A percentile compares a stretch with the other conserved stretches of the same genome.
These are phyloP conservation scores for Penicillium aurantiogriseum DNA, from an alignment of 2,329 filamentous ascomycete genomes.

Conservation along the genomic window DNA sequence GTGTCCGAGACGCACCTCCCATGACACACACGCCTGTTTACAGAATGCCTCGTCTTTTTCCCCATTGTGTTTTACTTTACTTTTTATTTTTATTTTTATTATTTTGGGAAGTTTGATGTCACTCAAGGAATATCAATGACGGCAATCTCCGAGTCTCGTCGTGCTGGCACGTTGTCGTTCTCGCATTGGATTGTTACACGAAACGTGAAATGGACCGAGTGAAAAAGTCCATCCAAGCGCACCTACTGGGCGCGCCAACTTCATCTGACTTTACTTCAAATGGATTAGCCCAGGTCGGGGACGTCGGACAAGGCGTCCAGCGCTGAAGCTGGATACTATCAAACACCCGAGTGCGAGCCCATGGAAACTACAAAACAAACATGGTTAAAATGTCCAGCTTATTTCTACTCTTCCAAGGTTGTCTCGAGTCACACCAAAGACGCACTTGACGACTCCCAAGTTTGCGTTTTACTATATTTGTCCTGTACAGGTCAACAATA, in stretches of 20 bases:
- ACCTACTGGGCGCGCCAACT: conserved; percentile 11
- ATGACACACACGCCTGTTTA: conserved; percentile 3
- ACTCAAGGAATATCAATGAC: conserved; percentile 11
- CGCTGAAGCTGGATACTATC: conserved; percentile 2
- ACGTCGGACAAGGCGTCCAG: conserved; percentile 23
- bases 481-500: not conserved
- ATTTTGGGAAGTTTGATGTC: not conserved
- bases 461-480: not conserved
- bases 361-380: conserved; percentile 7
- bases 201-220: conserved; percentile 21
- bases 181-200: conserved; percentile 16
- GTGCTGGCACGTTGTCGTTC: conserved; percentile 2
- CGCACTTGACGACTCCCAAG: not conserved
- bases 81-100: not conserved
- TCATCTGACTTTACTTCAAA: not conserved
- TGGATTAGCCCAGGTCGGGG: not conserved
- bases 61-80: conserved; percentile 1
- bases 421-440: conserved; percentile 5
- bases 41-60: not conserved
- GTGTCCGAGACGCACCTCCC: conserved; percentile 2
- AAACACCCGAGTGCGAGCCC: not conserved
- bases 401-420: not conserved
- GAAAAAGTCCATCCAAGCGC: conserved; percentile 16
- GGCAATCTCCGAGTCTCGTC: conserved; percentile 23
- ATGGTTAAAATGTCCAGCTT: conserved; percentile 2